phyloP scores from a whole-genome alignment of 805 yeast species.

The Kregervanrija delftensis region DNA sequence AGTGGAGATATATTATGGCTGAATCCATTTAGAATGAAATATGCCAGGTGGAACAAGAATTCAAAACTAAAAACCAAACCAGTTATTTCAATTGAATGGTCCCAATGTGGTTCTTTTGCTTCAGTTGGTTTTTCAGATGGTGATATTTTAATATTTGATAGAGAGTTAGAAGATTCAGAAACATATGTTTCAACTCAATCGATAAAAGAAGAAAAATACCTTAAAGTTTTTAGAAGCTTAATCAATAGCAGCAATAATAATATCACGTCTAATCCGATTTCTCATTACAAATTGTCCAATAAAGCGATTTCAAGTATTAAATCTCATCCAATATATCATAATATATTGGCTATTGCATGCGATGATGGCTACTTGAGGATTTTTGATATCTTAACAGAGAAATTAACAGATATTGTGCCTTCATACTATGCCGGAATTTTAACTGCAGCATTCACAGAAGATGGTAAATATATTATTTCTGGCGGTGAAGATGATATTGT shows the following conservation, averaged over 20 bases:
- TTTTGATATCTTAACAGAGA: constrained; percentile 41
- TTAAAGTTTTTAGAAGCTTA: constrained; percentile 23
- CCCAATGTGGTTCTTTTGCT: constrained; percentile 37
- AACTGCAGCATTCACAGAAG: constrained; percentile 41
- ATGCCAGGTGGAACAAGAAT: constrained; percentile 45
- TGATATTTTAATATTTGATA: constrained; percentile 43
- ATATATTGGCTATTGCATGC: constrained; percentile 43
- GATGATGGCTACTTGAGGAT: constrained; percentile 62
- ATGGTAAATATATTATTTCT: constrained; percentile 38
- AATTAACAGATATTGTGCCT: constrained; percentile 46
- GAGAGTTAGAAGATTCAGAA: constrained; percentile 42
- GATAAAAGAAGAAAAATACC: constrained; percentile 27
- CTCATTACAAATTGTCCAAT: constrained; percentile 57
- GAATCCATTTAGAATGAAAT: constrained; percentile 43
- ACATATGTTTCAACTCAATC: constrained; percentile 12
- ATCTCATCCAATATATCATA: constrained; percentile 34
- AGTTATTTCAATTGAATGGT: constrained; percentile 43
- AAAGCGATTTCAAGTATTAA: constrained; percentile 47
- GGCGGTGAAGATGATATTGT: constrained; percentile 54
- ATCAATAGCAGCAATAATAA: constrained; percentile 2
- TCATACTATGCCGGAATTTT: constrained; percentile 62
- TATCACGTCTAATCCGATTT: constrained; percentile 34
- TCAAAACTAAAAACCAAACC: constrained; percentile 37
- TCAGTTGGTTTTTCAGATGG: constrained; percentile 62
- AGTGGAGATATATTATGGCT: constrained; percentile 62